These are phyloP conservation scores for Penicillium angulare DNA, from an alignment of 495 filamentous ascomycete genomes.

Conservation along the genomic window DNA sequence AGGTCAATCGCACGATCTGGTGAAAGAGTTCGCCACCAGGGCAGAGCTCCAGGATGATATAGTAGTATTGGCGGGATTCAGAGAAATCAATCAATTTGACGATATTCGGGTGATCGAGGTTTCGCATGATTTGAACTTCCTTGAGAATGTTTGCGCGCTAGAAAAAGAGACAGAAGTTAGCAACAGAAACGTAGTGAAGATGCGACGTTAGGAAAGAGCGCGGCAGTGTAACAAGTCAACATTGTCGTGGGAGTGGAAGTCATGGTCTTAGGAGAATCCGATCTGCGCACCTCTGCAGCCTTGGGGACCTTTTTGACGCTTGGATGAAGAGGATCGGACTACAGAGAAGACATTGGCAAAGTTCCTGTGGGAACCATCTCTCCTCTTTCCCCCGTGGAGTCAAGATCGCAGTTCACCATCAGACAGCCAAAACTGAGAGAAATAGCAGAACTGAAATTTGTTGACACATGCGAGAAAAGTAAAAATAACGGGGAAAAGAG, in stretches of 20 bases:
- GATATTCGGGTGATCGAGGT: conserved; percentile 93
- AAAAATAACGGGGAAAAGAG: conserved; percentile 18
- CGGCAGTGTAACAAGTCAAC: conserved; percentile 2
- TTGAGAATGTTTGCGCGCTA: conserved; percentile 97
- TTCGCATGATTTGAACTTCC: conserved; percentile 98
- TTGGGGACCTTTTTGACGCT: conserved; percentile 92
- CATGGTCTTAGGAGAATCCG: conserved; percentile 33
- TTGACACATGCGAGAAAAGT: conserved; percentile 15
- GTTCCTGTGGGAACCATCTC: no score
- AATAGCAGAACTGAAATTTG: no score
- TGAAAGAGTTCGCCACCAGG: conserved; percentile 97
- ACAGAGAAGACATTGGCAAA: conserved; percentile 40
- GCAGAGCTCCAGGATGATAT: conserved; percentile 92
- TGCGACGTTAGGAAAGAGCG: not conserved
- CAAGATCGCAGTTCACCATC: no score
- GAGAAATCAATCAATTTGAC: conserved; percentile 90
- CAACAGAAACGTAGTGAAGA: not conserved
- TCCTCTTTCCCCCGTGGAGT: conserved; percentile 4
- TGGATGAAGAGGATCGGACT: conserved; percentile 83
- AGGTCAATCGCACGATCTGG: conserved; percentile 96
- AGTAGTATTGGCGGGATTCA: conserved; percentile 93
- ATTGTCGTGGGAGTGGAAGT: conserved; percentile 15
- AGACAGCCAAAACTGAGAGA: no score
- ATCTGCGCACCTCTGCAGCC: conserved; percentile 91
- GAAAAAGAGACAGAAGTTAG: conserved; percentile 7